A percentile compares a stretch with the other conserved stretches of the same genome.
phyloP scores from a whole-genome alignment of 116 monocot genomes.

The Iris pallida region DNA sequence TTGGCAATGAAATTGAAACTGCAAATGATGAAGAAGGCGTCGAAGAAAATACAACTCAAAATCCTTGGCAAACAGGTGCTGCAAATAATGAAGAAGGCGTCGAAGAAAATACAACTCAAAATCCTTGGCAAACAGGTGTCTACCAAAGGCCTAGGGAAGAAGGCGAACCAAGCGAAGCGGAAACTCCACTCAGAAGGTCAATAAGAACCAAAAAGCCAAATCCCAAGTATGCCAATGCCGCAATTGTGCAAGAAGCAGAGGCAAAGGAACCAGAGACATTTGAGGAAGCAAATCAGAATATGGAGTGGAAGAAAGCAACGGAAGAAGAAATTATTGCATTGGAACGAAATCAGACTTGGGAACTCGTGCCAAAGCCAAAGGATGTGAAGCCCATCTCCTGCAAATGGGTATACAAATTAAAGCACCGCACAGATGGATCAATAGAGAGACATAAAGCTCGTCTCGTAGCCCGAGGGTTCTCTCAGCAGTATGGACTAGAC shows the following conservation, averaged over 20 bases:
- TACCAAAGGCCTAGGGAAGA: neutral
- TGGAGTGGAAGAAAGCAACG: neutral
- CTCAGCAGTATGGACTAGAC: neutral
- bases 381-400: slow-evolving; percentile 4
- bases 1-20: neutral
- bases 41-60: neutral
- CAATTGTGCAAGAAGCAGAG: neutral
- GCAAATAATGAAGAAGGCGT: too few species aligned
- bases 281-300: neutral
- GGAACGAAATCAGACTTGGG: slow-evolving; percentile 15
- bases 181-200: neutral
- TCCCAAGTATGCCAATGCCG: neutral
- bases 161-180: neutral
- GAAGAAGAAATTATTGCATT: slow-evolving; percentile 5
- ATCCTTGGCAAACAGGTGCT: neutral
- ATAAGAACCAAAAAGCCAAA: neutral
- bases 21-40: neutral
- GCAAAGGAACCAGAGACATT: neutral
- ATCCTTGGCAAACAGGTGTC: neutral
- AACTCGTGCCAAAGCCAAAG: slow-evolving; percentile 2
- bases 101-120: too few species aligned
- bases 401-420: slow-evolving; percentile 5
- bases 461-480: neutral
- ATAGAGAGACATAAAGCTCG: slow-evolving; percentile 1
- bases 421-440: neutral